Evolutionary conservation across 768 basidiomycete genomes (phyloP).

Genomic region (Macrolepiota dolichaula): DNA sequence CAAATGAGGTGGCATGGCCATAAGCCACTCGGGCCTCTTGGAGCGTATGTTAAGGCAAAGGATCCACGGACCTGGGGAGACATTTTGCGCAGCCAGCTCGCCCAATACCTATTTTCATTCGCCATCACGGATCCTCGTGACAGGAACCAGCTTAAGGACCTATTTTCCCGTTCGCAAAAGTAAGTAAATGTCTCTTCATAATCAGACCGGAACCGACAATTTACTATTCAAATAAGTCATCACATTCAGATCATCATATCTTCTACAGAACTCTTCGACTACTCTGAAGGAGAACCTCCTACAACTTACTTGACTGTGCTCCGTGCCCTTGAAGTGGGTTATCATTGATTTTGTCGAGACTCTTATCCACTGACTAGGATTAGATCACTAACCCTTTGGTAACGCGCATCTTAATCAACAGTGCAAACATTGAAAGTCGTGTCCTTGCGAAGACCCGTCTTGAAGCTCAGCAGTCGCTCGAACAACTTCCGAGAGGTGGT

Average conservation of each 20-base stretch:
- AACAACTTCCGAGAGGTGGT: conserved; percentile 43
- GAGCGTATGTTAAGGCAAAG: conserved; percentile 69
- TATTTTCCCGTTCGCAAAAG: conserved; percentile 62
- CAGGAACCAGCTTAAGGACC: conserved; percentile 45
- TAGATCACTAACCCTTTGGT: conserved; percentile 80
- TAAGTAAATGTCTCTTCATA: conserved; percentile 31
- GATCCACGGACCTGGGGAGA: conserved; percentile 62
- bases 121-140: conserved; percentile 74
- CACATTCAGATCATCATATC: conserved; percentile 57
- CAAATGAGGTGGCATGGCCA: conserved; percentile 60
- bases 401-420: conserved; percentile 78
- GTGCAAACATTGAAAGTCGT: conserved; percentile 63
- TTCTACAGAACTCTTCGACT: conserved; percentile 81
- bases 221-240: conserved; percentile 29
- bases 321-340: conserved; percentile 72
- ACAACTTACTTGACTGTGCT: conserved; percentile 66
- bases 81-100: conserved; percentile 64
- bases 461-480: conserved; percentile 56
- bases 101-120: conserved; percentile 57
- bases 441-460: conserved; percentile 62
- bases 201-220: background rate
- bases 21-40: conserved; percentile 75
- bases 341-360: too few species aligned
- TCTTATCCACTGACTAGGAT: background rate
- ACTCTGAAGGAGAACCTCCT: conserved; percentile 66